These are phyloP conservation scores for Debaryomyces psychrophilus DNA, from an alignment of 1,139 yeast genomes.

Conservation along the genomic window DNA sequence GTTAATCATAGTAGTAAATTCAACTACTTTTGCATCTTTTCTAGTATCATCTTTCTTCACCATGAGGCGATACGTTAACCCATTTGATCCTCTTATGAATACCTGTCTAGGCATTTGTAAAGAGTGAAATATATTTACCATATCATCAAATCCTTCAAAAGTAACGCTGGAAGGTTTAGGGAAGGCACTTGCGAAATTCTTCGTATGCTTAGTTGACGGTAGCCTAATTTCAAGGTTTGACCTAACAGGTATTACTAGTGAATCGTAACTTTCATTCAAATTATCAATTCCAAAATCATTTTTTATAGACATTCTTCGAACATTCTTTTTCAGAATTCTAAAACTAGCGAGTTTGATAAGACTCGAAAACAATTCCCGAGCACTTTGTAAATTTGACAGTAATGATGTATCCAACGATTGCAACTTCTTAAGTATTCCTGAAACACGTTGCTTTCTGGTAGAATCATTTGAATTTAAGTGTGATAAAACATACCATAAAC, in stretches of 20 bases:
- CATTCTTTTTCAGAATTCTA: slow-evolving; percentile 40
- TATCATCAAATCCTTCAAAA: slow-evolving; percentile 59
- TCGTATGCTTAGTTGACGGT: slow-evolving; percentile 53
- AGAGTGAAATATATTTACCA: slow-evolving; percentile 72
- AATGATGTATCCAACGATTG: slow-evolving; percentile 16
- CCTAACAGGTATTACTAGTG: slow-evolving; percentile 81
- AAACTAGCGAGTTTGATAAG: slow-evolving; percentile 41
- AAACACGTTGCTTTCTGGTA: slow-evolving; percentile 56
- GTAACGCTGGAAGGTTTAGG: slow-evolving; percentile 56
- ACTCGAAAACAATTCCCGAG: slow-evolving; percentile 37
- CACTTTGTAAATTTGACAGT: slow-evolving; percentile 24
- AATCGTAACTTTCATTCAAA: slow-evolving; percentile 55
- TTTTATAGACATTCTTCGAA: slow-evolving; percentile 37
- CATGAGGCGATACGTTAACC: slow-evolving; percentile 67
- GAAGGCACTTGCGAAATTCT: slow-evolving; percentile 54
- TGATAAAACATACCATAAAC: slow-evolving; percentile 83
- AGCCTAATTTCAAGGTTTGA: slow-evolving; percentile 69
- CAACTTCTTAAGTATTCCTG: slow-evolving; percentile 27
- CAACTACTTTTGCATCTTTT: slow-evolving; percentile 94
- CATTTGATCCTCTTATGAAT: slow-evolving; percentile 77
- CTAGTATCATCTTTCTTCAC: slow-evolving; percentile 92
- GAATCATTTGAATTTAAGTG: slow-evolving; percentile 69
- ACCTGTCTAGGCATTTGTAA: slow-evolving; percentile 87
- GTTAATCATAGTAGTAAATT: slow-evolving; percentile 86
- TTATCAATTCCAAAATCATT: slow-evolving; percentile 51